Conservation (phyloP, 2,329 filamentous ascomycete genomes). For the Paraphoma sp. region DNA sequence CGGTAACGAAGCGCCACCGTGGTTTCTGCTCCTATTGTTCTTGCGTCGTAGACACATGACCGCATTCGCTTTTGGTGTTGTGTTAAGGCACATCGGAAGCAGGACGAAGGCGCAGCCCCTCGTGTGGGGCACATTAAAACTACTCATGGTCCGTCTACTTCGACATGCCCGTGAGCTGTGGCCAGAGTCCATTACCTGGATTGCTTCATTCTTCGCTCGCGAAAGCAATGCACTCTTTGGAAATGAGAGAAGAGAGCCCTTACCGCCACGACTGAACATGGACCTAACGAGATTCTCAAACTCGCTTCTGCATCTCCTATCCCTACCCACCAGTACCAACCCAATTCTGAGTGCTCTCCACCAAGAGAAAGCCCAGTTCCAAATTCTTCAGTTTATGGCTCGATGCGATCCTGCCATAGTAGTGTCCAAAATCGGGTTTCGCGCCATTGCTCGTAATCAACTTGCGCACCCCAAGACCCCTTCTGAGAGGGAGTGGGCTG, state of each 20-base stretch:
- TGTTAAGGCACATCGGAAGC: conserved; percentile 34
- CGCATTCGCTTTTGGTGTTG: conserved; percentile 22
- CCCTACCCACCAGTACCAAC: conserved; percentile 54
- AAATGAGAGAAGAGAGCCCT: not conserved
- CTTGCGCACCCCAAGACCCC: conserved; percentile 63
- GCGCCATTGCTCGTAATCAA: conserved; percentile 63
- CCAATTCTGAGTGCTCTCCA: conserved; percentile 57
- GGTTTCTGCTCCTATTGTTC: conserved; percentile 41
- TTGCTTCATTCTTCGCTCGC: conserved; percentile 36
- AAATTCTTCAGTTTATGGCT: conserved; percentile 64
- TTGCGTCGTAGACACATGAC: conserved; percentile 38
- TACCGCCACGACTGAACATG: conserved; percentile 12
- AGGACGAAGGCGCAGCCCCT: conserved; percentile 20
- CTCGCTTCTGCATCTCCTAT: conserved; percentile 55
- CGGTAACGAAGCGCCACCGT: conserved; percentile 21
- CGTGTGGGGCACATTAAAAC: conserved; percentile 30
- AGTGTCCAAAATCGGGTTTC: conserved; percentile 65
- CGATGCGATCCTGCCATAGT: conserved; percentile 59
- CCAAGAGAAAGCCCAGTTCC: conserved; percentile 65
- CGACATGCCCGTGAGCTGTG: conserved; percentile 39
- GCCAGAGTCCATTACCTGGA: conserved; percentile 42
- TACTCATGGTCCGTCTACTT: conserved; percentile 32
- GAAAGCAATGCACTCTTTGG: conserved; percentile 23
- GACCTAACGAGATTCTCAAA: conserved; percentile 56
- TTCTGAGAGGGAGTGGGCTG: conserved; percentile 64